Conservation (phyloP, 2,329 filamentous ascomycete genomes). For the Aspergillus uvarum region DNA sequence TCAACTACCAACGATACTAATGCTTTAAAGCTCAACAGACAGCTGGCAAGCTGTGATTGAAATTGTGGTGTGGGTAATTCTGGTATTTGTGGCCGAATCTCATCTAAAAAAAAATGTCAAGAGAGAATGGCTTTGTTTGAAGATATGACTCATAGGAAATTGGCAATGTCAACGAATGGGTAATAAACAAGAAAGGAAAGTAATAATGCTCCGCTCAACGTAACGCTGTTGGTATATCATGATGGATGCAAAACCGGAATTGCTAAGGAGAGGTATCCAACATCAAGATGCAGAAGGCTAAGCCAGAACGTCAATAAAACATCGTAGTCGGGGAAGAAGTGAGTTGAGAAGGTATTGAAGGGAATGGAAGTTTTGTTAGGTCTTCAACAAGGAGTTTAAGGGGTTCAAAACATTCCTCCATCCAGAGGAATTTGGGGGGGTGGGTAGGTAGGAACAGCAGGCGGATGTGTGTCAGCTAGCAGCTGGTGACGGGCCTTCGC, state of each 20-base stretch:
- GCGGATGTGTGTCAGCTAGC: conserved; percentile 27
- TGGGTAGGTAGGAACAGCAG: conserved; percentile 35
- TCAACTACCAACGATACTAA: neutral
- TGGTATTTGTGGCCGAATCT: neutral
- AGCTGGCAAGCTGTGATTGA: neutral
- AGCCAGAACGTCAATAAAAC: conserved; percentile 10
- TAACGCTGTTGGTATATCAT: conserved; percentile 24
- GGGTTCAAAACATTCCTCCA: conserved; percentile 41
- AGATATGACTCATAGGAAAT: neutral
- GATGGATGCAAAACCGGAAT: conserved; percentile 13
- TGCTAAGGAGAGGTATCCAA: conserved; percentile 9
- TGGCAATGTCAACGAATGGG: conserved; percentile 6
- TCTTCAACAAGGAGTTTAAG: neutral
- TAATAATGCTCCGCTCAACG: conserved; percentile 17
- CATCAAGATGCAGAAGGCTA: conserved; percentile 7
- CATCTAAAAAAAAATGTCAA: neutral
- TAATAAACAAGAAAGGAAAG: conserved; percentile 12
- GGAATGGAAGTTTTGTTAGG: conserved; percentile 1
- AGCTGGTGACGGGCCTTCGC: conserved; percentile 45
- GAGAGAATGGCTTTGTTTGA: neutral
- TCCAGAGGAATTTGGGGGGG: conserved; percentile 32
- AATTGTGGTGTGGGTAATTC: neutral
- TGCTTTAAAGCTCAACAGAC: neutral
- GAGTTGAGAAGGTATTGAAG: conserved; percentile 1
- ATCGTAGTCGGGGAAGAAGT: conserved; percentile 4